Base-by-base conservation (phyloP, 2,329 filamentous ascomycete genomes). In the Xylaria sp. region DNA sequence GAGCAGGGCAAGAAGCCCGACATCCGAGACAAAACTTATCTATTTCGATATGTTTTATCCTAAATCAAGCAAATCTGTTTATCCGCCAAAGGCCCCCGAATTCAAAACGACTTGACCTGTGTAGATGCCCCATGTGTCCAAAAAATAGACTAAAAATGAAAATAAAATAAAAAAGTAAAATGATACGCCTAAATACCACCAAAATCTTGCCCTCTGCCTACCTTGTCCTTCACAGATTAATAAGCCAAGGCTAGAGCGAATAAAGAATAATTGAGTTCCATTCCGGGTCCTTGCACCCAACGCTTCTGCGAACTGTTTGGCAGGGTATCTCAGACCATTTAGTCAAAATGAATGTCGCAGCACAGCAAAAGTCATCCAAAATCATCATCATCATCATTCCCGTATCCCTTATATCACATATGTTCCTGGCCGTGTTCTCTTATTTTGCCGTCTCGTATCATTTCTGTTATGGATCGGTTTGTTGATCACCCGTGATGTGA, bases 251-350 rank as follows among this genome's bases (percentile, higher is more conserved):
- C 56, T 32, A 34, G 39, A 46, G 46, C n/a, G n/a, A 37, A 65
- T 32, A 70, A 46, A 46, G 18, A 46, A 46, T 18, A 46, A 18
- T 37, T 41, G 48, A 32, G n/a, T 18, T 37, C 28, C 28, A 28
- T 28, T 57, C 46, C 55, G 52, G 57, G 28, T 57, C 60, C 25
- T 67, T 34, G 50, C 61, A 64, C 65, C 52, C 50, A 32, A 68
- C 13, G 48, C 48, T 54, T 44, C 51, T 55, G n/a, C 8, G 4
- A 57, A 61, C 44, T 68, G 41, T 37, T 41, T 64, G 28, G 34
- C 46, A 50, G 57, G 62, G 66, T 65, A 63, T 69, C 63, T 69
- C 66, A 57, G 51, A 57, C 56, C 50, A 44, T 64, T 64, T 37
- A 18, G 54, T 57, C 52, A 65, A 52, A 59, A 59, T 46, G 55